Conservation (phyloP, 805 yeast genomes). For the Ogataea saltuana region DNA sequence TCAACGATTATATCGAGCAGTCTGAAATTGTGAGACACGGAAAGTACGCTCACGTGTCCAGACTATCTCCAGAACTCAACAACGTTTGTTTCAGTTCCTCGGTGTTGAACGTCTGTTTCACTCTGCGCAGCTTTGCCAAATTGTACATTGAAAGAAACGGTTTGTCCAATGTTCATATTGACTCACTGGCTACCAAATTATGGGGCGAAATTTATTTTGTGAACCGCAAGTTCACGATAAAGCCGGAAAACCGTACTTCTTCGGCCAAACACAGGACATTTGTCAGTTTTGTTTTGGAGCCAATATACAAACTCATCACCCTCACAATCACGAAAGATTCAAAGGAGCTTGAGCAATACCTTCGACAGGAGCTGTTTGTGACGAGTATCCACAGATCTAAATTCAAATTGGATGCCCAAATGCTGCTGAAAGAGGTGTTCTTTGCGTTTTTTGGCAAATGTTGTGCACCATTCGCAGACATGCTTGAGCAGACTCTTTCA, state of each 20-base stretch:
- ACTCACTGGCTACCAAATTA: constrained; percentile 52
- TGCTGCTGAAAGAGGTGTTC: constrained; percentile 57
- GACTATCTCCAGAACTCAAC: constrained; percentile 58
- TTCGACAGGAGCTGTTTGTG: constrained; percentile 52
- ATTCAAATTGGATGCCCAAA: constrained; percentile 56
- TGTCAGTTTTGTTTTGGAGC: constrained; percentile 66
- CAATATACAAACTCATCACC: constrained; percentile 74
- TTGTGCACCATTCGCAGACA: constrained; percentile 53
- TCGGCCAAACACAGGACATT: constrained; percentile 46
- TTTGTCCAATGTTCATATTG: constrained; percentile 26
- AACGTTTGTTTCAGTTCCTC: constrained; percentile 80
- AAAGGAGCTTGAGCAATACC: constrained; percentile 41
- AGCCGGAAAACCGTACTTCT: constrained; percentile 28
- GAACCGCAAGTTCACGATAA: constrained; percentile 46
- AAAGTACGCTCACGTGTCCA: constrained; percentile 32
- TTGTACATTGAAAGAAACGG: constrained; percentile 44
- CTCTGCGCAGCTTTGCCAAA: constrained; percentile 62
- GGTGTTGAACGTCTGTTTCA: constrained; percentile 61
- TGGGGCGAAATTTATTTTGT: constrained; percentile 79
- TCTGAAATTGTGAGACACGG: constrained; percentile 23
- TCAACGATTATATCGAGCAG: constrained; percentile 54
- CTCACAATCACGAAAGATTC: constrained; percentile 56
- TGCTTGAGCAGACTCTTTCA: constrained; percentile 39
- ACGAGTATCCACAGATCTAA: constrained; percentile 39
- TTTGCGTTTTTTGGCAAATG: constrained; percentile 52